Evolutionary conservation across 495 filamentous ascomycete genomes (phyloP), one percentile per base, ranked within the genome.

Genomic region (Aspergillus nidulans): DNA sequence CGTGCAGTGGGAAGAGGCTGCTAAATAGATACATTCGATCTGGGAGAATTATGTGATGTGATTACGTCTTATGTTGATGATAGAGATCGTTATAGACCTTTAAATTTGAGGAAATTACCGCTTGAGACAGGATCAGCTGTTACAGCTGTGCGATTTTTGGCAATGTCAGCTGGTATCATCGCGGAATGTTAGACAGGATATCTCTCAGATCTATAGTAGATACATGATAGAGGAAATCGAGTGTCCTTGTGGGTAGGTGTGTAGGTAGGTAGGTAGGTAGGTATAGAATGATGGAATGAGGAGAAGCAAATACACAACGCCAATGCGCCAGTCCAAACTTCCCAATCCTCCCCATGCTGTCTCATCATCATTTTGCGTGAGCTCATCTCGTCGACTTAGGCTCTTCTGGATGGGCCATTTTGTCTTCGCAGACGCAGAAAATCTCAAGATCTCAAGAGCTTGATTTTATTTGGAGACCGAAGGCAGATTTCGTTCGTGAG

Each of bases 1-100:
- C 7, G 94, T 97, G 64, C 94, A 97, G 75, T 98, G 92, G 94
- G 94, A 97, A 76, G 90, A 95, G 69, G 64, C 76, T 34, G 30
- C 30, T 34, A 34, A 34, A 34, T 34, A 34, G 25, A 43, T 64
- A 56, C 52, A 25, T 24, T 38, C 23, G 41, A 19, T 32, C 26
- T 30, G 34, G 38, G 18, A 19, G 38, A 40, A 4, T 13, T 13
- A 40, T 18, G 13, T 54, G 13, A 53, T 53, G 51, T 53, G 23
- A 24, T 44, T 59, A 55, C 38, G 46, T 41, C 46, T 55, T 38
- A 58, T 54, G 44, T 49, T 55, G 53, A 47, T 58, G 49, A 58
- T 58, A 51, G 55, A 46, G 49, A 58, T 58, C 51, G 55, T 39
- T 51, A 52, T 54, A 55, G 40, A 54, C 40, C 46, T 12, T 21